Percentiles rank a stretch among this genome's conserved stretches.
Conservation (phyloP, 345 rosid genomes). For the Ricinus communis region DNA sequence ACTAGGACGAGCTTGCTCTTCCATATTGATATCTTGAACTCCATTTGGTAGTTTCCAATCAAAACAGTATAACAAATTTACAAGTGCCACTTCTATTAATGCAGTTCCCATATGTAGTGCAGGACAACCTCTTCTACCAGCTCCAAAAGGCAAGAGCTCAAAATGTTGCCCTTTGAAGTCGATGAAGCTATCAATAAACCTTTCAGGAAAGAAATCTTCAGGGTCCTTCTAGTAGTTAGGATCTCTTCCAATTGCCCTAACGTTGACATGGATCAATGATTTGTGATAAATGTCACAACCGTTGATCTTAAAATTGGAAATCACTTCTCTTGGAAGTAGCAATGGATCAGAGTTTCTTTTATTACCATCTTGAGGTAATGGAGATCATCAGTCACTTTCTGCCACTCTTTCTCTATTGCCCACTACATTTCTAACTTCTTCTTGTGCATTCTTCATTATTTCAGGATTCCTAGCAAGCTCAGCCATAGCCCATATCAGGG, state of each 20-base stretch:
- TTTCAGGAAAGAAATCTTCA: conserved; percentile 41
- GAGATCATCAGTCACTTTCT: conserved; percentile 38
- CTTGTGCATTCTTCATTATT: conserved; percentile 60
- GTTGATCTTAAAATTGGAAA: conserved; percentile 31
- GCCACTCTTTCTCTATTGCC: conserved; percentile 37
- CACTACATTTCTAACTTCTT: conserved; percentile 41
- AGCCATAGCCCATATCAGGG: conserved; percentile 61
- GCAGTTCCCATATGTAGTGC: conserved; percentile 38
- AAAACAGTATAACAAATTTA: conserved; percentile 40
- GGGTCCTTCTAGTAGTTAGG: conserved; percentile 42
- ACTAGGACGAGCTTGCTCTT: conserved; percentile 31
- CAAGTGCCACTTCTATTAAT: conserved; percentile 33
- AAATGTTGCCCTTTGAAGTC: conserved; percentile 49
- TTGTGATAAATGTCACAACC: conserved; percentile 41
- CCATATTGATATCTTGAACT: conserved; percentile 31
- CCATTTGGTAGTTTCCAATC: conserved; percentile 46
- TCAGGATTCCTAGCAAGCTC: conserved; percentile 46
- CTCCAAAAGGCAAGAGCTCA: conserved; percentile 53
- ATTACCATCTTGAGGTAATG: conserved; percentile 33
- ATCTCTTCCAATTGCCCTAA: conserved; percentile 50
- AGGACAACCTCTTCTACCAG: conserved; percentile 55
- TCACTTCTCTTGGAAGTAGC: conserved; percentile 41
- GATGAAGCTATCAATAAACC: conserved; percentile 37
- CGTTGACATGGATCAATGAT: conserved; percentile 42
- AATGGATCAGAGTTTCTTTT: conserved; percentile 52